Evolutionary conservation across 306 rosid genomes (phyloP).

Genomic region (Lathyrus tuberosus): DNA sequence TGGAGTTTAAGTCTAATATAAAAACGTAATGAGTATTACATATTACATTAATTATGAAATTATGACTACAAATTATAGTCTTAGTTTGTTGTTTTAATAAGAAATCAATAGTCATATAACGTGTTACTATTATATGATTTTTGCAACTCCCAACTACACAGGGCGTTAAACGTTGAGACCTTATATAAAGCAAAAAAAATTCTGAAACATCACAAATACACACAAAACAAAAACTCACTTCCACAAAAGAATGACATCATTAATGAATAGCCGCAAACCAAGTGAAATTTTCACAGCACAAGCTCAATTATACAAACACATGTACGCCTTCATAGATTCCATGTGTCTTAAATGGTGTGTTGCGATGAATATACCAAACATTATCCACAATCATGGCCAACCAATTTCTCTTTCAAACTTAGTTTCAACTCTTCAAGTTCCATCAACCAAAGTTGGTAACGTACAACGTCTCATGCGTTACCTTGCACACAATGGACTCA

Average conservation of each 20-base stretch:
- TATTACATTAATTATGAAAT: too few relatives aligned
- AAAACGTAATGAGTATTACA: too few relatives aligned
- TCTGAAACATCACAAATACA: background rate
- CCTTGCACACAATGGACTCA: constrained; percentile 47
- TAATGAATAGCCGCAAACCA: constrained; percentile 17
- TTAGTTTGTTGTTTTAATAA: too few relatives aligned
- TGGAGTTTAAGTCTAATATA: too few relatives aligned
- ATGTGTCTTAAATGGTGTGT: constrained; percentile 39
- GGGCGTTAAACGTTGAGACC: too few relatives aligned
- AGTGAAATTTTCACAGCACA: constrained; percentile 37
- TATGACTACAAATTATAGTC: too few relatives aligned
- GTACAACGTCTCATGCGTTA: constrained; percentile 44
- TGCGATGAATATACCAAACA: constrained; percentile 38
- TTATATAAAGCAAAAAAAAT: background rate
- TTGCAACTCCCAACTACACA: too few relatives aligned
- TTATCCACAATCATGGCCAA: constrained; percentile 42
- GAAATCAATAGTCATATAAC: too few relatives aligned
- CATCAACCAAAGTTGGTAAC: too few relatives aligned
- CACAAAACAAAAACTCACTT: background rate
- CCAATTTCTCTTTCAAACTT: constrained; percentile 35
- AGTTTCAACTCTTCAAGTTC: too few relatives aligned
- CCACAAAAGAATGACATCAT: background rate
- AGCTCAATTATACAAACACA: constrained; percentile 30
- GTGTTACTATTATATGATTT: too few relatives aligned
- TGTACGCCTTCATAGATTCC: background rate